Evolutionary conservation across 1,284 basidiomycete species (phyloP), one percentile per base, ranked within the genome.

Genomic region (Gomphus sp.): DNA sequence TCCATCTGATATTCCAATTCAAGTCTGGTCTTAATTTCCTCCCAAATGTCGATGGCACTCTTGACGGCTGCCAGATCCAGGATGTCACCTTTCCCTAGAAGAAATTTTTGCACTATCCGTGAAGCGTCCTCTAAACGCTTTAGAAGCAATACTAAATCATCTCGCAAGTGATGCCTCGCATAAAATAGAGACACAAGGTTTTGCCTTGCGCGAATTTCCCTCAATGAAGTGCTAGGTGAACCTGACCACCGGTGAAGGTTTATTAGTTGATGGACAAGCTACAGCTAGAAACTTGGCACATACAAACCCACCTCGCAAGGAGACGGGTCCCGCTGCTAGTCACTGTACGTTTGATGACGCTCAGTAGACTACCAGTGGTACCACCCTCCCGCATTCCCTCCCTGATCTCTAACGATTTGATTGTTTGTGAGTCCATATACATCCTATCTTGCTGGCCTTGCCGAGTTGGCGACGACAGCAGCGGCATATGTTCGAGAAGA

Each of bases 381-480:
- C 88, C 84, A 2, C 90, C 90, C 62, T 91, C 88, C 36, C 85
- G 78, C 39, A 87, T 76, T 22, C 81, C 80, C 71, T 94, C 90
- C 34, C 85, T 79, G 59, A 98, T 89, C 71, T 98, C 93, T 25
- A 97, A 81, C 8, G 90, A 89, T 65, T 87, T 88, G 66, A 96
- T 84, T 1, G 94, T 96, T 68, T 94, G 87, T 2, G 89, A 82
- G 69, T 96, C 93, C 61, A 96, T 93, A 66, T 92, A 89, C 90
- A 95, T 93, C 34, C 84, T 78, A 28, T 76, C 72, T n/a, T 74
- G 70, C 2, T 69, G 66, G 9, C 70, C 74, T 68, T 93, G 89
- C 59, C 78, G 80, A 54, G 74, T 79, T 0, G 91, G 90, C 14
- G 73, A 69, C 34, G 77, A 72, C 18, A 91, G 75, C 14, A 67